Base-by-base conservation (phyloP, 179 eudicot genomes). In the Beta corolliflora region DNA sequence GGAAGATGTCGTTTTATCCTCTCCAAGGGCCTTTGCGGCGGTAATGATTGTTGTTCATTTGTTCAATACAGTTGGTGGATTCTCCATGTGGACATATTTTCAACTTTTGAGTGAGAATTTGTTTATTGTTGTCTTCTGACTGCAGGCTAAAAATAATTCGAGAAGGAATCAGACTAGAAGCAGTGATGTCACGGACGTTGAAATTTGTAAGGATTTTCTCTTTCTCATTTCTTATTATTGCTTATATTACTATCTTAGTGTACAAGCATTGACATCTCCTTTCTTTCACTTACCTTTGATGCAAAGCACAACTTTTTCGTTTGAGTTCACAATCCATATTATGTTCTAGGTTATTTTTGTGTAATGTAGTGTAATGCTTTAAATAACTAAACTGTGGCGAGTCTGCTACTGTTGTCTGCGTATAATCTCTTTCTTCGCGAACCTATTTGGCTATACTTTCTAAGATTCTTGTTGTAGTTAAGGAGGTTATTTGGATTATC, bases 21-120 rank as follows among this genome's bases (percentile, higher is more conserved):
- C 99, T 48, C 94, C 97, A 7, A 89, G 93, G 81, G 91, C 94
- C 50, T 92, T 96, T 89, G 94, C 89, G 7, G 94, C 90, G 89
- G 99, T 94, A 88, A 36, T 29, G 54, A 4, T 71, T 68, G 63
- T 25, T 1, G 70, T 48, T 56, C 45, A 36, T 21, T 59, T 77
- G 19, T 56, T 36, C 59, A 11, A 67, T 56, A 44, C 19, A 36
- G n/a, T 5, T 50, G 63, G 45, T 54, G 18, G 55, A 21, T 25
- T 60, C 44, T 76, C 60, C 29, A 31, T 61, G 60, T 81, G 41
- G 41, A 67, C 1, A 12, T 68, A 16, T 56, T 12, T 54, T n/a
- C 2, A 12, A 29, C 59, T 68, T 29, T 54, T 66, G 46, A 58
- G 21, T 72, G 29, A 50, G 65, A 75, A 11, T 78, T 69, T 21